These are phyloP conservation scores for Botrytis sinoallii DNA, from an alignment of 2,329 filamentous ascomycete species.

Conservation along the genomic window DNA sequence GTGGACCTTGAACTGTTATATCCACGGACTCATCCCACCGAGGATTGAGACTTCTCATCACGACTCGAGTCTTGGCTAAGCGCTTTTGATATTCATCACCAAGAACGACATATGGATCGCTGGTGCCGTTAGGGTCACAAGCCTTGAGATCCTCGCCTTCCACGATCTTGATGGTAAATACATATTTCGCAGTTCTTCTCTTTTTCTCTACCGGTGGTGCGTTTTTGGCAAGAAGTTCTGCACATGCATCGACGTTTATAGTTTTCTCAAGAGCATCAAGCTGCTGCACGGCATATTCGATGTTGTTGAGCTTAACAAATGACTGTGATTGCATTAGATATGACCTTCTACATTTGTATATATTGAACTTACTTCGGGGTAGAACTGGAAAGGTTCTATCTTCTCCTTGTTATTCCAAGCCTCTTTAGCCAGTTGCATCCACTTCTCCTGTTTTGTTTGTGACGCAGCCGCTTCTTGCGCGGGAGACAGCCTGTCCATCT, in stretches of 20 bases:
- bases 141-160: constrained; percentile 97
- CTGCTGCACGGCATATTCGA: constrained; percentile 90
- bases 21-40: constrained; percentile 97
- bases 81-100: constrained; percentile 98
- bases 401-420: constrained; percentile 90
- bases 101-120: constrained; percentile 95
- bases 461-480: constrained; percentile 77
- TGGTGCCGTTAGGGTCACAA: constrained; percentile 91
- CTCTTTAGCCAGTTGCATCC: constrained; percentile 90
- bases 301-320: constrained; percentile 95
- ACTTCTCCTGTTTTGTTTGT: constrained; percentile 85
- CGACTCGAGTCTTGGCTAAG: constrained; percentile 87
- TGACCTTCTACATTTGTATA: neutral
- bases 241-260: constrained; percentile 89
- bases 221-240: constrained; percentile 72
- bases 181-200: constrained; percentile 78
- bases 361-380: constrained; percentile 67
- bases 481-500: constrained; percentile 90
- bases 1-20: constrained; percentile 84
- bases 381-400: constrained; percentile 95
- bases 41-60: constrained; percentile 86
- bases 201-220: constrained; percentile 64
- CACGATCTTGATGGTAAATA: constrained; percentile 98
- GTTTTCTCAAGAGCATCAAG: constrained; percentile 85
- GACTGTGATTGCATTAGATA: constrained; percentile 56